Base-by-base conservation (phyloP, 176 grass and related monocot genomes). In the Tuctoria greenei region DNA sequence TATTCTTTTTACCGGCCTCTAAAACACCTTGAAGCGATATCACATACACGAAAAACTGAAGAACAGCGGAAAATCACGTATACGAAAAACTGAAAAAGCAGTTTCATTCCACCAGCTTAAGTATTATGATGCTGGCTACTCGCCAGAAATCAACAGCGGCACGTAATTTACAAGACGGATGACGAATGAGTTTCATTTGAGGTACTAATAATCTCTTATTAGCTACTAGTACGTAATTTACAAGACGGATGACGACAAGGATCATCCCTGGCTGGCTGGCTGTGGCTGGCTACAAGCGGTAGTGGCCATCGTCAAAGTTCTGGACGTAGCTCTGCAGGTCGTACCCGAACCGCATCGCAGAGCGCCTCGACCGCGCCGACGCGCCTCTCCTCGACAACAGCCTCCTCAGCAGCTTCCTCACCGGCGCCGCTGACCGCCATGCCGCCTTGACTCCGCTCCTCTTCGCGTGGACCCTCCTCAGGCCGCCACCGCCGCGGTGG, bases 231-330 rank as follows among this genome's bases (percentile, higher is more conserved):
- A 45, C n/a, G 2, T 41, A 47, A 47, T 47, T 17, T 47, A 47
- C 45, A 47, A 47, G 45, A 47, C 45, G 10, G 31, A 1, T 3
- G 45, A 5, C 45, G 14, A 47, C 45, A 4, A 16, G n/a, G 45
- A 47, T 16, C 45, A 16, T 47, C 18, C 5, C 50, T 47, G 6
- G 1, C 50, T 6, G 6, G 50, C 50, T n/a, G n/a, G n/a, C n/a
- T n/a, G 8, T 4, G 8, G n/a, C n/a, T n/a, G n/a, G n/a, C n/a
- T 52, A 52, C 50, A 52, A 52, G 20, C n/a, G 52, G 21, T 31
- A 11, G 57, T 26, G 65, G 42, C 78, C 78, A 34, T 71, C 78
- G 58, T 81, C 78, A 36, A 81, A 81, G 40, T 72, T 81, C 67
- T 72, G 67, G 12, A 51, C 63, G 66, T 81, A 81, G 67, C 78